These are phyloP conservation scores for Diaporthe sp. DNA, from an alignment of 2,329 filamentous ascomycete genomes.

Conservation along the genomic window DNA sequence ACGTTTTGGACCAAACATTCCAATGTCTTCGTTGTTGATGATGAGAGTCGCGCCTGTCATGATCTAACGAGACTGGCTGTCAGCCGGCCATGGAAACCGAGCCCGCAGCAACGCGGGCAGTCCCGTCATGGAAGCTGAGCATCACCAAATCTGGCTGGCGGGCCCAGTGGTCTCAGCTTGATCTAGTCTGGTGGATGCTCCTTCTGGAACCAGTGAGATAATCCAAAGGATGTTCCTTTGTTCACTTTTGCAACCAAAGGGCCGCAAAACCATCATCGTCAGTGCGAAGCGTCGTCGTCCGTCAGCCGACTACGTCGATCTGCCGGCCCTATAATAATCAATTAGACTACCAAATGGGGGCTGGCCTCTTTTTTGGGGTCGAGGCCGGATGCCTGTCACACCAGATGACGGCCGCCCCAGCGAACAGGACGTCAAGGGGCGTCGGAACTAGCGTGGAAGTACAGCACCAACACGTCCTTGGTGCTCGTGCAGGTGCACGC, in stretches of 20 bases:
- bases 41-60: background rate
- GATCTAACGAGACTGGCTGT: background rate
- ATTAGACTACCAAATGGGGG: background rate
- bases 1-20: conserved; percentile 16
- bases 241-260: background rate
- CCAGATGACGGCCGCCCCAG: background rate
- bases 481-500: background rate
- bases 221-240: background rate
- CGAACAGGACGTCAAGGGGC: conserved; percentile 1
- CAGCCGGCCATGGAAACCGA: background rate
- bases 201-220: background rate
- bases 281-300: background rate
- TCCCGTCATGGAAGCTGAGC: background rate
- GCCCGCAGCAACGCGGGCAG: background rate
- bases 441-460: background rate
- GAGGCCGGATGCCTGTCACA: conserved; percentile 4
- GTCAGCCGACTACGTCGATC: background rate
- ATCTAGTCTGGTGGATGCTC: background rate
- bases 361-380: background rate
- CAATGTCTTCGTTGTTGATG: background rate
- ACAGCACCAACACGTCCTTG: background rate
- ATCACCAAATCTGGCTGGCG: background rate
- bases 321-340: background rate
- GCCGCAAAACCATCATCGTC: background rate
- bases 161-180: background rate